A percentile compares a stretch with the other conserved stretches of the same genome.
Conservation (phyloP, 139 green algal genomes). For the Closterium sp. region DNA sequence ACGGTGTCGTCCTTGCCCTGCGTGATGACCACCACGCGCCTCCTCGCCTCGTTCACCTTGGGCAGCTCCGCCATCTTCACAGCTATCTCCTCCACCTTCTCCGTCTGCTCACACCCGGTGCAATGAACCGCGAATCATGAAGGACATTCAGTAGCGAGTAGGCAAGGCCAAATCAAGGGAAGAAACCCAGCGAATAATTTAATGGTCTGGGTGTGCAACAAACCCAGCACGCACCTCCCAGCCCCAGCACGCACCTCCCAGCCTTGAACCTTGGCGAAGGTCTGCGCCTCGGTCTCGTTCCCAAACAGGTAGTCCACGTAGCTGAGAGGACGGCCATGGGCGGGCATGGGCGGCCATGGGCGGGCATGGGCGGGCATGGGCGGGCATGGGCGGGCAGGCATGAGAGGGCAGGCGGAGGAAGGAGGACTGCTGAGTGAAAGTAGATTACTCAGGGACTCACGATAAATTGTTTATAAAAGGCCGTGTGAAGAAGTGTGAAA, state of each 20-base stretch:
- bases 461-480: not conserved
- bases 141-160: no score
- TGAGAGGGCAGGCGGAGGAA: no score
- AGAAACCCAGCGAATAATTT: no score
- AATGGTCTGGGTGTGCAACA: no score
- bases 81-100: constrained; percentile 83
- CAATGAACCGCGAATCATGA: no score
- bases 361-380: no score
- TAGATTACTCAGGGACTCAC: no score
- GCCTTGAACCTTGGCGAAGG: constrained; percentile 87
- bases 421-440: no score
- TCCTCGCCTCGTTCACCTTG: constrained; percentile 76
- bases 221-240: no score
- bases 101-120: constrained; percentile 45
- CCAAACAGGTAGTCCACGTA: constrained; percentile 95
- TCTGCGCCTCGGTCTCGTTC: constrained; percentile 92
- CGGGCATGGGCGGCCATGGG: no score
- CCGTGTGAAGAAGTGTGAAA: not conserved
- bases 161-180: no score
- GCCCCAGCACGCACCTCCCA: constrained; percentile 72
- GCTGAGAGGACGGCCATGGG: not conserved
- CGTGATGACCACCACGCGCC: constrained; percentile 90
- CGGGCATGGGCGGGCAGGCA: no score
- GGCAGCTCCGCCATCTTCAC: constrained; percentile 74
- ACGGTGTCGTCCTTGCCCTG: constrained; percentile 84